phyloP scores from a whole-genome alignment of 2,329 filamentous ascomycete species.

The Cladobotryum mycophilum region DNA sequence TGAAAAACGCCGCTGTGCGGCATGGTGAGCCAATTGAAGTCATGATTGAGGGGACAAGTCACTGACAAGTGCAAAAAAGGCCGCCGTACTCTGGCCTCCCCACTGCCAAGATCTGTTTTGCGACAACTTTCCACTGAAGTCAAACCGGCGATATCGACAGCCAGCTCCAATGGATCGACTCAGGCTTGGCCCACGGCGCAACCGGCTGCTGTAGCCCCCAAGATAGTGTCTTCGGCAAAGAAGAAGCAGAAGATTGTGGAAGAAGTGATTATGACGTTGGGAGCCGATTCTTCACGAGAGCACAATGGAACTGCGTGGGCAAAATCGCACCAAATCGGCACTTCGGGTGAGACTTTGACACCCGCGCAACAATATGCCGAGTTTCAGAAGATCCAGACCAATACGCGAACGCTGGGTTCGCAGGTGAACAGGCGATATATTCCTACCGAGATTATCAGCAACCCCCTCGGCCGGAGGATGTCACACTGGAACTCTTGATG shows the following conservation, averaged over 20 bases:
- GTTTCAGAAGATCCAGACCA: conserved; percentile 32
- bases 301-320: conserved; percentile 30
- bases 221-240: conserved; percentile 19
- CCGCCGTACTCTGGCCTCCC: conserved; percentile 45
- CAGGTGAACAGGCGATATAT: conserved; percentile 51
- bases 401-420: conserved; percentile 45
- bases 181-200: conserved; percentile 20
- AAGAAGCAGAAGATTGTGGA: conserved; percentile 30
- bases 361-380: conserved; percentile 34
- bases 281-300: conserved; percentile 28
- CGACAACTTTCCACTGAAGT: conserved; percentile 29
- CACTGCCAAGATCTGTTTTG: conserved; percentile 30
- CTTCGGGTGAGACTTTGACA: conserved; percentile 31
- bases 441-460: conserved; percentile 57
- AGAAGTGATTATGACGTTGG: conserved; percentile 28
- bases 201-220: conserved; percentile 16
- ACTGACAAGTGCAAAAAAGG: conserved; percentile 30
- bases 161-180: conserved; percentile 3
- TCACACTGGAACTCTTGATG: conserved; percentile 86
- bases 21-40: conserved; percentile 38
- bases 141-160: conserved; percentile 14
- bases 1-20: conserved; percentile 48
- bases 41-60: too few relatives aligned
- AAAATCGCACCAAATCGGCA: conserved; percentile 23
- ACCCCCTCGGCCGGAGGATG: conserved; percentile 73